Conservation (phyloP, 2,329 filamentous ascomycete genomes). For the Aspergillus quadrilineatus region DNA sequence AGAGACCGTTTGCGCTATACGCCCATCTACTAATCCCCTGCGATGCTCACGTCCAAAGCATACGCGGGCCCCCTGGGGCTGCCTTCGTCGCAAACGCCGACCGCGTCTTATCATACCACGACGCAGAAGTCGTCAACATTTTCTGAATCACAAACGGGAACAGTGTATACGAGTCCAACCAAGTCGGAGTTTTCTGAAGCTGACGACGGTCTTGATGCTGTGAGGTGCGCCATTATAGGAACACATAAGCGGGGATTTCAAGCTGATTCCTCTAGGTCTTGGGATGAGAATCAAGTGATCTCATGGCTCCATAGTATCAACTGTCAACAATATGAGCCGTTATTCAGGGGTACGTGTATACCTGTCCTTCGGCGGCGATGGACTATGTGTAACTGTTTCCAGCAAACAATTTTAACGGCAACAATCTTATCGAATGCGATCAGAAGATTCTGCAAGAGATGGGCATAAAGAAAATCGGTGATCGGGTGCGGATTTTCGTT, state of each 20-base stretch:
- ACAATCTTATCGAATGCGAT: constrained; percentile 95
- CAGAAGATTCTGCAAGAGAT: constrained; percentile 96
- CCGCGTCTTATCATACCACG: constrained; percentile 33
- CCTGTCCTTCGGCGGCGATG: not conserved
- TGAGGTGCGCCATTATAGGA: constrained; percentile 55
- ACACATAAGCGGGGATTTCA: not conserved
- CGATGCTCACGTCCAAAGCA: constrained; percentile 46
- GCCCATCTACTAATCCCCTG: not conserved
- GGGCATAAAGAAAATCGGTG: constrained; percentile 96
- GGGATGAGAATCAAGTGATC: constrained; percentile 88
- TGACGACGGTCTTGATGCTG: constrained; percentile 69
- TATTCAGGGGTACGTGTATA: constrained; percentile 67
- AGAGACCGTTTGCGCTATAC: not conserved
- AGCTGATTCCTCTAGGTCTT: constrained; percentile 52
- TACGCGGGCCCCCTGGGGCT: constrained; percentile 36
- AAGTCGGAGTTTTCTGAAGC: constrained; percentile 87
- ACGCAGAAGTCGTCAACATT: constrained; percentile 31
- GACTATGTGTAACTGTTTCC: constrained; percentile 12
- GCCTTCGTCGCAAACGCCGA: constrained; percentile 35
- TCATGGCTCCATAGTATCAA: constrained; percentile 90
- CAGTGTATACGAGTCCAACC: constrained; percentile 72
- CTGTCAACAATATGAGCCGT: constrained; percentile 86
- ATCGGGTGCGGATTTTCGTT: constrained; percentile 86
- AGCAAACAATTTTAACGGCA: constrained; percentile 94
- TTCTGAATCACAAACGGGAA: constrained; percentile 34